Conservation (phyloP, 2,329 filamentous ascomycete species). For the Xylaria arbuscula region DNA sequence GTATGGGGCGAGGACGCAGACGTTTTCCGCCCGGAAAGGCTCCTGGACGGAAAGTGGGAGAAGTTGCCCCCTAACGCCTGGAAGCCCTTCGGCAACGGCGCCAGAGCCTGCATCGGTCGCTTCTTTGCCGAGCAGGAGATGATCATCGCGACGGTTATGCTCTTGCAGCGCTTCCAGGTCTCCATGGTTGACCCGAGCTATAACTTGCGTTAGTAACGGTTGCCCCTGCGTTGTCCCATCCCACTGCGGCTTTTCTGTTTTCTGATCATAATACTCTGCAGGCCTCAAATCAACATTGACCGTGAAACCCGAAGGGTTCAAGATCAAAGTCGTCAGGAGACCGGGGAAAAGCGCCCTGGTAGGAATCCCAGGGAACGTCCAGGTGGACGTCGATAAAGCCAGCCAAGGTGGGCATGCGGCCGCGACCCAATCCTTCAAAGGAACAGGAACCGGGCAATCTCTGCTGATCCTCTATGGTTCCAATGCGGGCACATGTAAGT, state of each 20-base stretch:
- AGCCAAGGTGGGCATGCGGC: constrained; percentile 16
- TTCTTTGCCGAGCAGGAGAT: constrained; percentile 66
- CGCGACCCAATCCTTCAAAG: constrained; percentile 9
- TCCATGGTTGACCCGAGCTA: constrained; percentile 70
- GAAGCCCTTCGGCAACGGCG: constrained; percentile 67
- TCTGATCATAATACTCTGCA: constrained; percentile 10
- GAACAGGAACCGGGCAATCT: constrained; percentile 53
- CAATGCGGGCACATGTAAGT: constrained; percentile 68
- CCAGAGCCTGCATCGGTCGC: constrained; percentile 63
- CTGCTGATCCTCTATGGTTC: constrained; percentile 67
- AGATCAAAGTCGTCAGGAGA: constrained; percentile 63
- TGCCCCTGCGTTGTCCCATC: not conserved
- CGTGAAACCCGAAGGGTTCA: constrained; percentile 72
- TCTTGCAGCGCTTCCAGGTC: constrained; percentile 79
- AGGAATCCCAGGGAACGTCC: constrained; percentile 21
- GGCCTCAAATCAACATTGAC: constrained; percentile 66
- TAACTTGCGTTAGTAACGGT: constrained; percentile 53
- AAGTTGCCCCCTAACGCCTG: constrained; percentile 54
- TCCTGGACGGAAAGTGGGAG: constrained; percentile 64
- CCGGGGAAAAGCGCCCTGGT: constrained; percentile 10
- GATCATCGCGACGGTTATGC: constrained; percentile 61
- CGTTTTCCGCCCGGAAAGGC: constrained; percentile 69
- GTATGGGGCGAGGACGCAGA: constrained; percentile 67
- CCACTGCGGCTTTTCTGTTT: not conserved
- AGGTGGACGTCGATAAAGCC: not conserved